A percentile compares a stretch with the other conserved stretches of the same genome.
These are phyloP conservation scores for Biscogniauxia marginata DNA, from an alignment of 2,329 filamentous ascomycete genomes.

Conservation along the genomic window DNA sequence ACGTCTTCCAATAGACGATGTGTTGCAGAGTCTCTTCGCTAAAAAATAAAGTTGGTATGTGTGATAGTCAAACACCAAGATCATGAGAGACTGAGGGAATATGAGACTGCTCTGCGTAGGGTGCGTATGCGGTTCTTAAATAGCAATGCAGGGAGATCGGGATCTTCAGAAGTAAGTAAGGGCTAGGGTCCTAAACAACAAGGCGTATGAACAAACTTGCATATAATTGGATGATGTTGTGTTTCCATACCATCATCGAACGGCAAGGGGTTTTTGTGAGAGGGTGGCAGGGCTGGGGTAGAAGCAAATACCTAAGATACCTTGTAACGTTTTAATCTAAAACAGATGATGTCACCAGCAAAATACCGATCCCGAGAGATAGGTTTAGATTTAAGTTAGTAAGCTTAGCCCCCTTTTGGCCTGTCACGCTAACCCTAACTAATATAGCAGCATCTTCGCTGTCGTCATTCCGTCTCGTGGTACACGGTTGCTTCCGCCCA, in stretches of 20 bases:
- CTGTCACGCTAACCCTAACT: not conserved
- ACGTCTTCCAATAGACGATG: too few species aligned
- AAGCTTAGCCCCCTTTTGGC: not conserved
- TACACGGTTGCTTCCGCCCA: not conserved
- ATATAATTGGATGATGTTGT: not conserved
- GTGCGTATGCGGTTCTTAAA: not conserved
- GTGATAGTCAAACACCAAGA: too few species aligned
- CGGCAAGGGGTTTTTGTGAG: not conserved
- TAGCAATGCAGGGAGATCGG: not conserved
- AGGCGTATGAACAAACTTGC: not conserved
- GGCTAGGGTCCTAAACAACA: too few species aligned
- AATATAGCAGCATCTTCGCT: not conserved
- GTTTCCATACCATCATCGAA: not conserved
- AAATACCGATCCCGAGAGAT: not conserved
- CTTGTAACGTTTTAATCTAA: not conserved
- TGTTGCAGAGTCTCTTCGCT: too few species aligned
- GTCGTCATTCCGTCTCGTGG: not conserved
- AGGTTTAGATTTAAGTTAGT: not conserved
- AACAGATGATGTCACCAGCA: not conserved
- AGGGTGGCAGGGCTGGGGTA: not conserved
- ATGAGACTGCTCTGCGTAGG: too few species aligned
- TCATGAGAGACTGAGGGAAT: too few species aligned
- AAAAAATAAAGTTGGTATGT: too few species aligned
- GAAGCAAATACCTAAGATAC: not conserved
- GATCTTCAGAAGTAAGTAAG: too few species aligned